Evolutionary conservation across 768 basidiomycete species (phyloP).

Genomic region (Suillus luteus): DNA sequence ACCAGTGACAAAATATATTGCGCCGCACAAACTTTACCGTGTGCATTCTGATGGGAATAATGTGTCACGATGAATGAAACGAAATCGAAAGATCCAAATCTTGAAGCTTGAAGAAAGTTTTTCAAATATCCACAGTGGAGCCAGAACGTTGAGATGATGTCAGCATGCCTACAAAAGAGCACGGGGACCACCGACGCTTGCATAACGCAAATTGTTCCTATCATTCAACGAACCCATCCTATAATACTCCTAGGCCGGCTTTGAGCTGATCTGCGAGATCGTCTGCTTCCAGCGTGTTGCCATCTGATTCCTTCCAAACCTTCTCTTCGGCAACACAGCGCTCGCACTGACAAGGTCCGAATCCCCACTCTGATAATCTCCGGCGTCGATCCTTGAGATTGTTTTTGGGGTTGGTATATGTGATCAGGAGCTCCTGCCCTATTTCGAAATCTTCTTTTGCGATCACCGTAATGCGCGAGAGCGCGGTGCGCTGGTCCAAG

Average conservation of each 20-base stretch:
- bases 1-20: background rate
- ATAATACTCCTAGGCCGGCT: conserved; percentile 60
- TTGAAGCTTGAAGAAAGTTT: conserved; percentile 5
- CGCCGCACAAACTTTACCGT: background rate
- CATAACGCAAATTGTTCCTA: background rate
- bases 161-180: background rate
- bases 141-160: background rate
- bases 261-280: conserved; percentile 63
- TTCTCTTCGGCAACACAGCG: conserved; percentile 65
- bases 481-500: conserved; percentile 64
- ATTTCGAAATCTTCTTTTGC: conserved; percentile 61
- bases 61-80: background rate
- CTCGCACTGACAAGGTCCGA: conserved; percentile 66
- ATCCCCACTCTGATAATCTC: conserved; percentile 72
- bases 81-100: background rate
- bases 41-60: background rate
- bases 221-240: conserved; percentile 3
- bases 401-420: conserved; percentile 72
- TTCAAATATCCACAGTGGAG: background rate
- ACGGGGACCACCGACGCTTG: background rate
- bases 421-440: conserved; percentile 76
- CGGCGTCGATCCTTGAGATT: conserved; percentile 44
- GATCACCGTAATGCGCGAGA: conserved; percentile 75
- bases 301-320: conserved; percentile 23
- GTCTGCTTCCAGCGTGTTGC: conserved; percentile 32